These are phyloP conservation scores for Xylaria sp. DNA, from an alignment of 2,329 filamentous ascomycete species.

Conservation along the genomic window DNA sequence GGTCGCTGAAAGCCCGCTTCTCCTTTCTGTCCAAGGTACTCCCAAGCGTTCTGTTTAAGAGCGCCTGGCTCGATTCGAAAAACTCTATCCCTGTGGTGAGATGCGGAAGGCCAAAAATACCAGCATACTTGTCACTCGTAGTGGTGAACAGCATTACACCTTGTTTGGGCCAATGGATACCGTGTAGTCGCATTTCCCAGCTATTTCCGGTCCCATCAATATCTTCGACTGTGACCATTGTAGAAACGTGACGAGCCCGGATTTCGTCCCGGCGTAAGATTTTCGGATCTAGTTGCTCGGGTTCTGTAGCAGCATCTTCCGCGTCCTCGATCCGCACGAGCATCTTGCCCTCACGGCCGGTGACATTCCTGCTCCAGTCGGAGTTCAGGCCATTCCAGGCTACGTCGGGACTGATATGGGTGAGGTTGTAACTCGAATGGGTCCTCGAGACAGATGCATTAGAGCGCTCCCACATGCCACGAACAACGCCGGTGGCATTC, in stretches of 20 bases:
- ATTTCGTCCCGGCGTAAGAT: constrained; percentile 51
- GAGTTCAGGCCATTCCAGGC: constrained; percentile 65
- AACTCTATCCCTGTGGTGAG: constrained; percentile 67
- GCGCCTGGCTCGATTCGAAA: constrained; percentile 61
- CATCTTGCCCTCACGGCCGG: constrained; percentile 71
- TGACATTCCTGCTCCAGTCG: constrained; percentile 81
- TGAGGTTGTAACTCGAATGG: constrained; percentile 65
- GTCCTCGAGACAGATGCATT: constrained; percentile 53
- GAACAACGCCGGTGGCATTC: constrained; percentile 77
- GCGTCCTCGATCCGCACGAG: constrained; percentile 69
- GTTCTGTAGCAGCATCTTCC: constrained; percentile 49
- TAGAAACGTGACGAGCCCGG: constrained; percentile 71
- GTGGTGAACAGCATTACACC: constrained; percentile 84
- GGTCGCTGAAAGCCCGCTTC: constrained; percentile 58
- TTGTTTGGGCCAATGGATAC: constrained; percentile 82
- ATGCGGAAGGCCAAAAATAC: constrained; percentile 88
- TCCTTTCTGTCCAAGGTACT: constrained; percentile 70
- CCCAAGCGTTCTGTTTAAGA: constrained; percentile 76
- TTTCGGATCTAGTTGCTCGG: constrained; percentile 47
- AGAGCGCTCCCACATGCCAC: constrained; percentile 75
- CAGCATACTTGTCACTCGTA: constrained; percentile 92
- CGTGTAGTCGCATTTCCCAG: constrained; percentile 81
- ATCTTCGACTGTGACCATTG: constrained; percentile 75
- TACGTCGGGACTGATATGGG: constrained; percentile 66
- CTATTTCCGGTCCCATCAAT: constrained; percentile 70